Percentiles rank a stretch among this genome's conserved stretches.
phyloP scores from a whole-genome alignment of 2,329 filamentous ascomycete genomes.

The Calonectria montana region DNA sequence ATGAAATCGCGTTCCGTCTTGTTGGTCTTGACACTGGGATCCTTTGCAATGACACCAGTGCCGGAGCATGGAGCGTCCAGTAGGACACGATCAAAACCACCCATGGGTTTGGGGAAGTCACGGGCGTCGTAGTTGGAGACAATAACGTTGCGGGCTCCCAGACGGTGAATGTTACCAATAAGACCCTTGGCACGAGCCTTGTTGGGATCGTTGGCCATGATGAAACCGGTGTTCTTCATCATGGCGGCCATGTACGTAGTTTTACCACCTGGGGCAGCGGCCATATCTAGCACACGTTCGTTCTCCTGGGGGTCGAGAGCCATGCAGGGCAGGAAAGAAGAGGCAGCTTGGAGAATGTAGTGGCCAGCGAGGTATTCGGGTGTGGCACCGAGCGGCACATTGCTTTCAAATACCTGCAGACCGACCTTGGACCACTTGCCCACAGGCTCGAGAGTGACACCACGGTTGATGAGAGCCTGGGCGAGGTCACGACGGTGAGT shows the following conservation, averaged over 20 bases:
- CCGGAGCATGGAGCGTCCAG: conserved; percentile 96
- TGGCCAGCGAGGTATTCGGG: conserved; percentile 97
- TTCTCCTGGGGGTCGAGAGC: conserved; percentile 93
- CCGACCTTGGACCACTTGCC: conserved; percentile 99
- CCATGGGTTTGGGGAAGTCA: conserved; percentile 93
- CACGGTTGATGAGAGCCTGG: conserved; percentile 93
- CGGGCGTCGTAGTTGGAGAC: conserved; percentile 96
- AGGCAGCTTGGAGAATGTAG: conserved; percentile 97
- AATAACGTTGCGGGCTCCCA: conserved; percentile 92
- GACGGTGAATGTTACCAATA: conserved; percentile 96
- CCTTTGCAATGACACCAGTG: conserved; percentile 97
- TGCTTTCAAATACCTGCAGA: conserved; percentile 93
- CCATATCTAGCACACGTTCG: conserved; percentile 93
- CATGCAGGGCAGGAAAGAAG: conserved; percentile 98
- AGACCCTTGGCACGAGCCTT: conserved; percentile 94
- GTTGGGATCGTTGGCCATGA: conserved; percentile 97
- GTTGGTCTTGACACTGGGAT: conserved; percentile 97
- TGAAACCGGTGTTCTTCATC: conserved; percentile 94
- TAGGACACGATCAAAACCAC: conserved; percentile 93
- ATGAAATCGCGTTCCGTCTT: conserved; percentile 97
- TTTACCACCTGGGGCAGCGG: conserved; percentile 94
- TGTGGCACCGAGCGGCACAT: conserved; percentile 87
- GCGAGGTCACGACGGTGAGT: conserved; percentile 83
- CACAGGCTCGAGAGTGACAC: conserved; percentile 94
- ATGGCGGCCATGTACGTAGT: conserved; percentile 95